Base-by-base conservation (phyloP, 306 rosid genomes). In the Fagus sylvatica region DNA sequence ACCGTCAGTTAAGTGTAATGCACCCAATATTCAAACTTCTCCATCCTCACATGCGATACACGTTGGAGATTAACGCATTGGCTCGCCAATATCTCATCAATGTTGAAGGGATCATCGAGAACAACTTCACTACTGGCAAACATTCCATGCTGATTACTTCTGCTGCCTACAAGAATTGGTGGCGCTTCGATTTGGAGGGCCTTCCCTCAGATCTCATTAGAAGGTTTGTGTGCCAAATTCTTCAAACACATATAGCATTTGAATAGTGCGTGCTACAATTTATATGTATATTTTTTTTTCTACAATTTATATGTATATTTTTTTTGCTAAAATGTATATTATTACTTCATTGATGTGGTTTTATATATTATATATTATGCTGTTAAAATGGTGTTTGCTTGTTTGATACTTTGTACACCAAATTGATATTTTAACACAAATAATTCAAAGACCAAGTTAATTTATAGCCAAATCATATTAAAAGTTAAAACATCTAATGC, bases 1-100 rank as follows among this genome's bases (percentile, higher is more conserved):
- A 95, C 57, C 84, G 99, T 73, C 99, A 89, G n/a, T 64, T 95
- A 76, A 95, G 99, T 76, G 93, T 93, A 17, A 86, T 95, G 96
- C 99, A 95, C 76, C 99, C 99, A 0, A 87, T 95, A 10, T 92
- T 68, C 79, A 93, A 93, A 90, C 87, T 95, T 56, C 78, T 95
- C 76, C 97, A 93, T 59, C 99, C 99, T 6, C 99, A 95, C 84
- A 95, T 93, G 99, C 83, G 99, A 77, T 95, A 95, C 70, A 95
- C 98, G 0, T 79, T 95, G 68, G 98, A 93, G 84, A 86, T 95
- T 82, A 95, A 95, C 74, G 96, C 82, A 22, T 66, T 89, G 61
- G 99, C 99, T 54, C 89, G 99, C 28, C 99, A 95, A 73, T 64
- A 57, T 66, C 77, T 95, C 15, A 76, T 95, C 86, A 80, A 46